Base-by-base conservation (phyloP, 129 eudicot genomes). In the Flaveria ramosissima region DNA sequence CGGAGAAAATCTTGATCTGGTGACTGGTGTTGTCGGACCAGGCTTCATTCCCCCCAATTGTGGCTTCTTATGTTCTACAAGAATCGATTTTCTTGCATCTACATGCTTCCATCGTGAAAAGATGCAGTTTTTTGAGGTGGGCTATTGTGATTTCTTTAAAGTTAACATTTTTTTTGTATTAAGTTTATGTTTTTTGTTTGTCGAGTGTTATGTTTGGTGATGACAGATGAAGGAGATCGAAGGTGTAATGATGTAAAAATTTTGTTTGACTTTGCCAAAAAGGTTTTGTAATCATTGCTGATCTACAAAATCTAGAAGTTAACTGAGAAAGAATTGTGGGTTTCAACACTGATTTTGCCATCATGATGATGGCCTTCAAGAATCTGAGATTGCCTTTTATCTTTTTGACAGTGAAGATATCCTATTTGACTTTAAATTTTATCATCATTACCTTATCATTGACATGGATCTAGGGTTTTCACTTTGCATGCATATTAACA, bases 41-140 rank as follows among this genome's bases (percentile, higher is more conserved):
- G 96, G 96, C 96, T 90, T 90, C 96, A 90, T 90, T 90, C 96
- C 96, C 93, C 96, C 89, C 89, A 90, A 84, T 75, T 80, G 83
- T 27, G 74, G 83, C 78, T 64, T 63, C 78, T 15, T 32, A 6
- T 61, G 66, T 60, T 61, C 43, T 13, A 15, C 51, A 62, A 64
- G 83, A 51, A 32, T 45, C 48, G 4, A 63, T 63, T 52, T 79
- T 72, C 26, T 79, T 61, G 30, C 8, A 46, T 59, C 62, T 60
- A 78, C 71, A 71, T 27, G 60, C 8, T 53, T 14, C 55, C 36
- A 32, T 21, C 66, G 20, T 50, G 23, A 41, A 77, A 55, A 68
- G 61, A 68, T 68, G 7, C 23, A 12, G 11, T 32, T 65, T 20
- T 9, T 36, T 36, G 80, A 76, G 74, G 75, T 77, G 75, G 51